phyloP scores from a whole-genome alignment of 805 yeast species.

The Scheffersomyces ergatensis region DNA sequence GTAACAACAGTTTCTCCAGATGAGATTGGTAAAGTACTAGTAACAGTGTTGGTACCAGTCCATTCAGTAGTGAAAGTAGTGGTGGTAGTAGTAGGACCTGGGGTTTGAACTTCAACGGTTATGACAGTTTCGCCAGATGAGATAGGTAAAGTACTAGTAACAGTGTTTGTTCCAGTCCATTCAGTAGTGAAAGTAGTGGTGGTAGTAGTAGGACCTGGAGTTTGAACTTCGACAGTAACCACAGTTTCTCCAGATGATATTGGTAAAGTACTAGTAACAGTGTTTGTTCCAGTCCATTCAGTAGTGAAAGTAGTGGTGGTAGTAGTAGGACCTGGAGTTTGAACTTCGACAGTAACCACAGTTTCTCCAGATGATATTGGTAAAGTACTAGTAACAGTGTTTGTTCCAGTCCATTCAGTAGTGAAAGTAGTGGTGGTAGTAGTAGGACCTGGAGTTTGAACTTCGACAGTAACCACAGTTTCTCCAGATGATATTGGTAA shows the following conservation, averaged over 20 bases:
- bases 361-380: background rate
- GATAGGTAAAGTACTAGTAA: background rate
- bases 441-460: background rate
- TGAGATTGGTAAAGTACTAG: background rate
- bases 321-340: background rate
- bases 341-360: background rate
- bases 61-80: conserved; percentile 3
- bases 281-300: background rate
- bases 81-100: conserved; percentile 1
- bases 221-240: background rate
- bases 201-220: background rate
- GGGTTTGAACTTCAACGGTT: background rate
- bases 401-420: background rate
- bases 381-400: background rate
- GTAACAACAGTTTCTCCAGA: conserved; percentile 2
- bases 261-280: background rate
- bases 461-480: background rate
- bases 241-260: background rate
- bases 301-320: background rate
- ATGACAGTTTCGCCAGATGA: background rate
- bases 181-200: background rate
- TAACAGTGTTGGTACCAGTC: conserved; percentile 1
- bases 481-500: background rate
- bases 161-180: conserved; percentile 1
- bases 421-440: conserved; percentile 2